phyloP scores from a whole-genome alignment of 2,329 filamentous ascomycete genomes.

The Neoscytalidium dimidiatum region DNA sequence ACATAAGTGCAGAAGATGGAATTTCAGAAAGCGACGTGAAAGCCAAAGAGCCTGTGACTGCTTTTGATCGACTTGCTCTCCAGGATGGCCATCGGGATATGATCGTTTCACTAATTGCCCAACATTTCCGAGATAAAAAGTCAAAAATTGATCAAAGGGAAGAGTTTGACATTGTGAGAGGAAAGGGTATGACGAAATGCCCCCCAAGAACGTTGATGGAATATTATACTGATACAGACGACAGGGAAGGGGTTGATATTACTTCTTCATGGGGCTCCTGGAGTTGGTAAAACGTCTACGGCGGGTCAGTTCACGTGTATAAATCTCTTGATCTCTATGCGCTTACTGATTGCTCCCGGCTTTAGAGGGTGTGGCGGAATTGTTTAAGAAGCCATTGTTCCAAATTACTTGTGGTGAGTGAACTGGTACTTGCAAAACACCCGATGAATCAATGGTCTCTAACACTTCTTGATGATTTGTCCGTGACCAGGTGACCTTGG shows the following conservation, averaged over 20 bases:
- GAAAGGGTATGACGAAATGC: neutral
- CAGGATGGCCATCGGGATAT: neutral
- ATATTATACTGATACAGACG: neutral
- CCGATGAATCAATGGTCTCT: too few species aligned
- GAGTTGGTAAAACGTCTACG: neutral
- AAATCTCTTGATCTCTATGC: neutral
- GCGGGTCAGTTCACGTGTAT: neutral
- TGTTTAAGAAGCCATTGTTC: neutral
- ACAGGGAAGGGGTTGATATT: neutral
- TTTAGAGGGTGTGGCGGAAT: neutral
- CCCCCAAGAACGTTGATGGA: too few species aligned
- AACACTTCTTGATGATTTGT: too few species aligned
- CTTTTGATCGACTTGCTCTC: neutral
- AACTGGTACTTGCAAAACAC: too few species aligned
- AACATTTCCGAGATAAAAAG: neutral
- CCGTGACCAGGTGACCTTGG: neutral
- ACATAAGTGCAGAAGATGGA: accelerated
- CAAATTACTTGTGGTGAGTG: neutral
- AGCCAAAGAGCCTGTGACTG: neutral
- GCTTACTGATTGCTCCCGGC: too few species aligned
- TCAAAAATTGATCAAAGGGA: neutral
- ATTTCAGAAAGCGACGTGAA: neutral
- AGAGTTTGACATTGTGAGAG: neutral
- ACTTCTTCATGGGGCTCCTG: neutral
- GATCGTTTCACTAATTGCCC: neutral